Percentiles rank a stretch among this genome's conserved stretches.
These are phyloP conservation scores for Boletellus ananiceps DNA, from an alignment of 768 basidiomycete genomes.

Conservation along the genomic window DNA sequence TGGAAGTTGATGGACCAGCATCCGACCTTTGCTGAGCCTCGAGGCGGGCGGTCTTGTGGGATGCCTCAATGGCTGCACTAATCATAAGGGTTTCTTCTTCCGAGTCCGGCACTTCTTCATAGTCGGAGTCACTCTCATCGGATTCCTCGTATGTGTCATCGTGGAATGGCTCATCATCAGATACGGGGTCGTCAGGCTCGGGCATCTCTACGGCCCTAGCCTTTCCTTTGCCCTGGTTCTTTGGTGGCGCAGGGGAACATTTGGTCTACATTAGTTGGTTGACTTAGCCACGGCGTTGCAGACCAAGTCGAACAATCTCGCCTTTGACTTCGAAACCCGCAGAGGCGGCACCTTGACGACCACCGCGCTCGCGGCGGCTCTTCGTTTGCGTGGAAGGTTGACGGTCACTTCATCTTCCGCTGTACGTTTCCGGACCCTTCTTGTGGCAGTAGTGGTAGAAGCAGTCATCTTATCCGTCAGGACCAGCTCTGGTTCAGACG, in stretches of 20 bases:
- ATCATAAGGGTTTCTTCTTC: conserved; percentile 46
- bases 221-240: conserved; percentile 26
- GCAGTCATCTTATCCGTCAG: neutral
- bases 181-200: conserved; percentile 22
- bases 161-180: conserved; percentile 39
- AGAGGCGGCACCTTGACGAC: conserved; percentile 15
- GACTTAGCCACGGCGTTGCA: conserved; percentile 15
- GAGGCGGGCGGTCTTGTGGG: conserved; percentile 38
- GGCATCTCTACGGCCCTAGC: conserved; percentile 23
- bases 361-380: conserved; percentile 29
- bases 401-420: conserved; percentile 34
- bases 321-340: conserved; percentile 22
- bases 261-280: conserved; percentile 10
- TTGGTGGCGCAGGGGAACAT: neutral
- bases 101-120: conserved; percentile 38
- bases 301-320: conserved; percentile 10
- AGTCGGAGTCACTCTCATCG: conserved; percentile 56
- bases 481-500: conserved; percentile 38
- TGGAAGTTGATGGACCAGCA: conserved; percentile 32
- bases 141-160: conserved; percentile 46
- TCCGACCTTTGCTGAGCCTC: conserved; percentile 28
- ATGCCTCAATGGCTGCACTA: conserved; percentile 50
- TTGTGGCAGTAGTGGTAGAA: conserved; percentile 1
- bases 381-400: conserved; percentile 28
- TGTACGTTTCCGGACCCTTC: conserved; percentile 25